These are phyloP conservation scores for Talaromyces liani DNA, from an alignment of 495 filamentous ascomycete genomes.

Conservation along the genomic window DNA sequence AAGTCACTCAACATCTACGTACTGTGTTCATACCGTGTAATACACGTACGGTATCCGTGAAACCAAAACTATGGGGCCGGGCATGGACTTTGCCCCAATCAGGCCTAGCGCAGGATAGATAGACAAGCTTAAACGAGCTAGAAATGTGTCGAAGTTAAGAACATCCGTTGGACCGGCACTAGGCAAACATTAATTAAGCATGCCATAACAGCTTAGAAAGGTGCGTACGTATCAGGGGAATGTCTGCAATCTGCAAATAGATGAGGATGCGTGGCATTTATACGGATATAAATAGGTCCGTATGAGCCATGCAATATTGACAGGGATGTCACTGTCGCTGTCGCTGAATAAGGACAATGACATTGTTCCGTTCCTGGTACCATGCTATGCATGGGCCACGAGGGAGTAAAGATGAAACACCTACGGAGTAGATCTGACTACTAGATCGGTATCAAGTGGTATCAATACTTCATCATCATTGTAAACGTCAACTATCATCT, in stretches of 20 bases:
- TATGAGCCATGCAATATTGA: no score
- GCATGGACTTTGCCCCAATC: neutral
- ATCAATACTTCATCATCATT: neutral
- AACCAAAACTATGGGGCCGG: neutral
- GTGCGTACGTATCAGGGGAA: neutral
- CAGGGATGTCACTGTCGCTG: no score
- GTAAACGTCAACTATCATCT: neutral
- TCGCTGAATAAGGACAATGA: no score
- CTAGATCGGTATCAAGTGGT: no score
- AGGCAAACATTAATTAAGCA: neutral
- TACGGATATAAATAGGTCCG: no score
- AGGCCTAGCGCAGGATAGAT: neutral
- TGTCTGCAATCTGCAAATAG: neutral
- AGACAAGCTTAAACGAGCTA: neutral
- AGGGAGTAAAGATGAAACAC: neutral
- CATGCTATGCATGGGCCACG: no score
- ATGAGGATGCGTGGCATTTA: no score
- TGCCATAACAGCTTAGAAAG: neutral
- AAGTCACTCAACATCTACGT: neutral
- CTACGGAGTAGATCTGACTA: neutral
- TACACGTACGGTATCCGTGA: neutral
- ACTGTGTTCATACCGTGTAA: neutral
- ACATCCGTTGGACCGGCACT: slow-evolving; percentile 1
- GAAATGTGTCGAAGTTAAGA: neutral
- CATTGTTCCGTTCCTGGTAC: no score